These are phyloP conservation scores for Trametes meyenii DNA, from an alignment of 768 basidiomycete species.

Conservation along the genomic window DNA sequence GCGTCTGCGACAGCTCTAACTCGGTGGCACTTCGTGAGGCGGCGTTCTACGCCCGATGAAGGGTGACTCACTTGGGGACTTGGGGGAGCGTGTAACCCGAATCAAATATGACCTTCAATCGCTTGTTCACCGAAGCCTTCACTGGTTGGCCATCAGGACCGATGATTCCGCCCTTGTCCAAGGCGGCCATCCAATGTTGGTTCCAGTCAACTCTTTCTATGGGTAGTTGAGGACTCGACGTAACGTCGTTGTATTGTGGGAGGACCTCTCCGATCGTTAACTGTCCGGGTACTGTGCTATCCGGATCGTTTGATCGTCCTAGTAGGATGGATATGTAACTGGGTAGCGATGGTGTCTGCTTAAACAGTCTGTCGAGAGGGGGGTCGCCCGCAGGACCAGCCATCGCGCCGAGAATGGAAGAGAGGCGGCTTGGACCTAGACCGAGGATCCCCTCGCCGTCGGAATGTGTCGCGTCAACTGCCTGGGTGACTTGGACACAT, in stretches of 20 bases:
- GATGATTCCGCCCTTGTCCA: conserved; percentile 37
- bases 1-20: conserved; percentile 32
- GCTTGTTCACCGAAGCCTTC: conserved; percentile 9
- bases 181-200: conserved; percentile 38
- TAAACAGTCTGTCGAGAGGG: conserved; percentile 38
- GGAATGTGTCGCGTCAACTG: conserved; percentile 17
- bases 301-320: conserved; percentile 34
- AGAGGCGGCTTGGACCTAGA: conserved; percentile 36
- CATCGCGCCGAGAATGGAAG: conserved; percentile 23
- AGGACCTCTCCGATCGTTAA: conserved; percentile 36
- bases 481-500: conserved; percentile 9
- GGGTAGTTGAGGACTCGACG: conserved; percentile 32
- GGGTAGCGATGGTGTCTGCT: conserved; percentile 32
- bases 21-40: not conserved
- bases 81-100: conserved; percentile 38
- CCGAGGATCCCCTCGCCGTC: conserved; percentile 34
- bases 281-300: conserved; percentile 32
- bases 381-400: conserved; percentile 30
- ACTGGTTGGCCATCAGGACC: conserved; percentile 39
- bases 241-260: conserved; percentile 32
- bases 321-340: conserved; percentile 37
- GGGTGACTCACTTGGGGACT: conserved; percentile 32
- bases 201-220: conserved; percentile 25
- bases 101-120: conserved; percentile 34
- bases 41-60: not conserved